A percentile compares a stretch with the other conserved stretches of the same genome.
phyloP scores from a whole-genome alignment of 139 green algal genomes.

The Raphidocelis subcapitata region DNA sequence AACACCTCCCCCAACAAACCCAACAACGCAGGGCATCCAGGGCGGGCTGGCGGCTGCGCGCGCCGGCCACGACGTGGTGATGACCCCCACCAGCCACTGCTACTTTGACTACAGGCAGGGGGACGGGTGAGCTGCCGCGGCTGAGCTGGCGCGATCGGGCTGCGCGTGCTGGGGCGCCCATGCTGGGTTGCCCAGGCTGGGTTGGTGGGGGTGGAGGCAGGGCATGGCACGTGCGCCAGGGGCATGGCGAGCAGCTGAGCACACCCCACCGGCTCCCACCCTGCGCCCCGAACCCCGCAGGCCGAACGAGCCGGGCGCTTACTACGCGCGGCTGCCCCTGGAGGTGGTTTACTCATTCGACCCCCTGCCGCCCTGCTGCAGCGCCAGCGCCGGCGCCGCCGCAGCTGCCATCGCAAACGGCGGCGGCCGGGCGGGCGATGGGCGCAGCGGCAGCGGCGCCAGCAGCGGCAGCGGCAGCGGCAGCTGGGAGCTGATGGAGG shows the following conservation, averaged over 20 bases:
- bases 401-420: too few relatives aligned
- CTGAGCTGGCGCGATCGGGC: too few relatives aligned
- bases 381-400: too few relatives aligned
- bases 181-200: not conserved
- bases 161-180: too few relatives aligned
- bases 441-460: too few relatives aligned
- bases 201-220: not conserved
- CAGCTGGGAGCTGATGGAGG: too few relatives aligned
- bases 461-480: too few relatives aligned
- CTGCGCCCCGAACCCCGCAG: slow-evolving; percentile 1
- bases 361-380: slow-evolving; percentile 33
- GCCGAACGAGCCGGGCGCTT: slow-evolving; percentile 51
- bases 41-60: slow-evolving; percentile 55
- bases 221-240: not conserved
- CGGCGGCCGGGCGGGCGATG: too few relatives aligned
- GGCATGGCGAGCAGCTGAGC: too few relatives aligned
- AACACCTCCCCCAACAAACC: too few relatives aligned
- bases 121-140: slow-evolving; percentile 6
- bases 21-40: slow-evolving; percentile 53
- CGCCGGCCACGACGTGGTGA: slow-evolving; percentile 62
- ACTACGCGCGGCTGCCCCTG: slow-evolving; percentile 63
- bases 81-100: slow-evolving; percentile 65
- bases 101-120: slow-evolving; percentile 78
- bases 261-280: not conserved
- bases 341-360: slow-evolving; percentile 59